These are phyloP conservation scores for Xylaria venustula DNA, from an alignment of 495 filamentous ascomycete species.

Conservation along the genomic window DNA sequence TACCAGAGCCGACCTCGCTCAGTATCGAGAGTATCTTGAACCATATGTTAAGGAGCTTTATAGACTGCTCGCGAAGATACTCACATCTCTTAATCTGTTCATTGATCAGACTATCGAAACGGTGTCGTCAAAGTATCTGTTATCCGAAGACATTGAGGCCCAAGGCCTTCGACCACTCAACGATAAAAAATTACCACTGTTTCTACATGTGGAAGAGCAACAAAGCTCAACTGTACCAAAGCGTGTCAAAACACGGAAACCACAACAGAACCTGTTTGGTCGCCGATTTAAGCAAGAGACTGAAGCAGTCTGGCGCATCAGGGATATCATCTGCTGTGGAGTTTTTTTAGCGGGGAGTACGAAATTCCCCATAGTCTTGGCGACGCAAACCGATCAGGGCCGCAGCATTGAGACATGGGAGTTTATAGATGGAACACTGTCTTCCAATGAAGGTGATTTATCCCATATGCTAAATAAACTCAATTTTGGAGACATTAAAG, in stretches of 20 bases:
- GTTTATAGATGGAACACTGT: conserved; percentile 17
- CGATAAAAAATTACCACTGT: conserved; percentile 28
- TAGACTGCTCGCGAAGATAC: conserved; percentile 31
- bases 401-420: conserved; percentile 23
- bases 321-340: conserved; percentile 34
- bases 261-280: conserved; percentile 30
- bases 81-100: conserved; percentile 34
- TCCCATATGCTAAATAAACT: conserved; percentile 24
- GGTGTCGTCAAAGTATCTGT: conserved; percentile 28
- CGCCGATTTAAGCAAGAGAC: conserved; percentile 23
- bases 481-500: conserved; percentile 14
- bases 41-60: conserved; percentile 42
- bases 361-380: conserved; percentile 21
- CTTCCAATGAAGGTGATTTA: conserved; percentile 17
- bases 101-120: conserved; percentile 25
- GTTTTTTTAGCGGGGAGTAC: conserved; percentile 24
- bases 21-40: conserved; percentile 39
- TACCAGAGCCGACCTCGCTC: conserved; percentile 33
- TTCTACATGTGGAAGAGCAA: conserved; percentile 17
- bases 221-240: not conserved
- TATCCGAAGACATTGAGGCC: conserved; percentile 43
- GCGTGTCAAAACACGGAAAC: conserved; percentile 19
- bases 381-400: conserved; percentile 16
- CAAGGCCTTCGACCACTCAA: conserved; percentile 40
- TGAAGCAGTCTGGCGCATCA: conserved; percentile 31